A percentile compares a stretch with the other conserved stretches of the same genome.
Conservation (phyloP, 495 filamentous ascomycete genomes). For the Penicillium riverlandense region DNA sequence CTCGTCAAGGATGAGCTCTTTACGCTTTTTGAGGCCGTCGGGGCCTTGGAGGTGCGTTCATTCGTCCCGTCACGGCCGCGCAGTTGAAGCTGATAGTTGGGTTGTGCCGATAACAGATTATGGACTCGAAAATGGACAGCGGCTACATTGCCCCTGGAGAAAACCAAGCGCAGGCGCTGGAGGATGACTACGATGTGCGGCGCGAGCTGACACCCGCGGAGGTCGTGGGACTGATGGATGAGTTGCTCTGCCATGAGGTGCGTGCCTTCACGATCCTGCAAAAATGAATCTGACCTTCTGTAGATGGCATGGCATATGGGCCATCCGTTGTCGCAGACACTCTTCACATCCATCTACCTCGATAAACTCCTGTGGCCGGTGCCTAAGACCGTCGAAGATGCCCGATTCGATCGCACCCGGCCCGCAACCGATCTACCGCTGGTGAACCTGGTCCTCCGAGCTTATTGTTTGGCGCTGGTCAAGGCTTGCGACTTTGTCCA, state of each 20-base stretch:
- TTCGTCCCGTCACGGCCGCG: slow-evolving; percentile 3
- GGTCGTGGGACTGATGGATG: slow-evolving; percentile 88
- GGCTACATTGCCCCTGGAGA: slow-evolving; percentile 71
- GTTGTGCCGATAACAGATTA: slow-evolving; percentile 56
- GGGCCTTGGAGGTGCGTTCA: slow-evolving; percentile 77
- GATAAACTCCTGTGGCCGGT: slow-evolving; percentile 71
- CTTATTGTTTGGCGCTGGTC: slow-evolving; percentile 80
- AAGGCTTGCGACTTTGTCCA: slow-evolving; percentile 81
- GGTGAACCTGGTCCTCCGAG: slow-evolving; percentile 61
- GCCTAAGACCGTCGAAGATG: slow-evolving; percentile 59
- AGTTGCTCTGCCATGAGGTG: slow-evolving; percentile 84
- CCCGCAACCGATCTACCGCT: slow-evolving; percentile 40
- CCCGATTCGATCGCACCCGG: slow-evolving; percentile 47
- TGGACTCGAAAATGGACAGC: slow-evolving; percentile 98
- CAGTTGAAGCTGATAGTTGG: slow-evolving; percentile 8
- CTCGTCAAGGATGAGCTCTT: slow-evolving; percentile 92
- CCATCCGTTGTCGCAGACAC: slow-evolving; percentile 85
- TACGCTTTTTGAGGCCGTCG: slow-evolving; percentile 88
- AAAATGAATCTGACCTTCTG: slow-evolving; percentile 13
- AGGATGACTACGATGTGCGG: slow-evolving; percentile 79
- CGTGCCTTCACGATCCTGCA: slow-evolving; percentile 1
- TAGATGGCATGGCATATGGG: slow-evolving; percentile 97
- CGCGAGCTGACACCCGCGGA: slow-evolving; percentile 65
- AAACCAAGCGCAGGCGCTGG: slow-evolving; percentile 48
- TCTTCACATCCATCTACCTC: slow-evolving; percentile 92